Evolutionary conservation across 805 yeast genomes (phyloP).

Genomic region (Saccharomycopsis fibuligera): DNA sequence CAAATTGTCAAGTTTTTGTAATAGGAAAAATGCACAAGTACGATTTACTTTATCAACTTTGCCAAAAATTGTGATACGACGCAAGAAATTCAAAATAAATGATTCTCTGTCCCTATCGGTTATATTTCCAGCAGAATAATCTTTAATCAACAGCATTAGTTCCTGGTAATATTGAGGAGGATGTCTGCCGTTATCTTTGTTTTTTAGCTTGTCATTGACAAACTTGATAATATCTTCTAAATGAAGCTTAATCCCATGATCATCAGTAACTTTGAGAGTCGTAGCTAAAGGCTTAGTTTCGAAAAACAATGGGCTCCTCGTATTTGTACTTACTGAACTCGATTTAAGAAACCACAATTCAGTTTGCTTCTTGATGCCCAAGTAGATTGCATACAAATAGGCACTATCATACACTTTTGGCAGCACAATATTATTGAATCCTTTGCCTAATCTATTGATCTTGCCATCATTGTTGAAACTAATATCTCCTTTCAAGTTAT

Average conservation of each 20-base stretch:
- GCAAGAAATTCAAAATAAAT: constrained; percentile 36
- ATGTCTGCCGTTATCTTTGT: background rate
- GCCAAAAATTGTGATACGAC: constrained; percentile 30
- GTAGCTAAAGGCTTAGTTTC: constrained; percentile 4
- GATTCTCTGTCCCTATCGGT: constrained; percentile 44
- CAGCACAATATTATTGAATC: background rate
- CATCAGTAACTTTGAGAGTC: background rate
- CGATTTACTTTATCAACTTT: constrained; percentile 40
- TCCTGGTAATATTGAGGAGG: constrained; percentile 27
- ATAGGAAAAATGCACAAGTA: constrained; percentile 46
- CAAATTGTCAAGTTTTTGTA: constrained; percentile 24
- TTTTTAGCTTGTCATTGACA: constrained; percentile 3
- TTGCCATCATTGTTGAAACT: background rate
- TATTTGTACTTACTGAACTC: background rate
- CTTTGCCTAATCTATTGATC: background rate
- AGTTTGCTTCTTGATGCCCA: constrained; percentile 12
- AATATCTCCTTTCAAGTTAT: background rate
- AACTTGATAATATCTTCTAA: background rate
- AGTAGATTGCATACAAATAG: constrained; percentile 7
- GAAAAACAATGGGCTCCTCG: constrained; percentile 11
- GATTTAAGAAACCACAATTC: constrained; percentile 12
- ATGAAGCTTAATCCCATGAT: background rate
- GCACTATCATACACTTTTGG: background rate
- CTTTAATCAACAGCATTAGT: constrained; percentile 41
- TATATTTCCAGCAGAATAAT: constrained; percentile 50